Percentiles rank a stretch among this genome's conserved stretches.
phyloP scores from a whole-genome alignment of 352 stramenopile genomes.

The Phytophthora fragariaefolia region DNA sequence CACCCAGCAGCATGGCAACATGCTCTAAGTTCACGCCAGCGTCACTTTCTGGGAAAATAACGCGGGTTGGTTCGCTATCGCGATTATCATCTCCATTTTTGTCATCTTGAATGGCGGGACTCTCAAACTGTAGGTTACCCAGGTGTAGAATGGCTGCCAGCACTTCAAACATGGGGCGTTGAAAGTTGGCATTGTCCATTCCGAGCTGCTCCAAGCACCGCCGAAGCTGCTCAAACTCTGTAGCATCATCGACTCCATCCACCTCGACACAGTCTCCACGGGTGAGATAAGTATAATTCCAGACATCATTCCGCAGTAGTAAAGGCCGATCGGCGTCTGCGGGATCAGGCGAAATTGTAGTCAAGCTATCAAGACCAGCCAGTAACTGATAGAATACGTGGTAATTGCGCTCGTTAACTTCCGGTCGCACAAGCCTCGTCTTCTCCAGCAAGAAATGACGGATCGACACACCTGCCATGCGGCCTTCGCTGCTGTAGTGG shows the following conservation, averaged over 20 bases:
- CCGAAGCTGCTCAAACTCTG: conserved; percentile 75
- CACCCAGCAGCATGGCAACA: conserved; percentile 62
- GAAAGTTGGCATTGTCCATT: conserved; percentile 69
- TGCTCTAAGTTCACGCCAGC: conserved; percentile 63
- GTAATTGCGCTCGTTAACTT: conserved; percentile 82
- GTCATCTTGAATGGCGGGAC: conserved; percentile 10
- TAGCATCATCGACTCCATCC: conserved; percentile 72
- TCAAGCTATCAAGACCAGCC: conserved; percentile 48
- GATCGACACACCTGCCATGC: conserved; percentile 80
- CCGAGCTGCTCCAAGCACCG: conserved; percentile 70
- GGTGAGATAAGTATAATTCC: conserved; percentile 80
- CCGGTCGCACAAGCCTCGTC: conserved; percentile 70
- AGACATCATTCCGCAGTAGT: conserved; percentile 50
- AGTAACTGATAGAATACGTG: conserved; percentile 87
- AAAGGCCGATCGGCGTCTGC: conserved; percentile 32
- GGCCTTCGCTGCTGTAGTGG: conserved; percentile 74
- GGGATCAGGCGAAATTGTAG: conserved; percentile 14
- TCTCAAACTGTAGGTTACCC: conserved; percentile 73
- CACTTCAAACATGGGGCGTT: conserved; percentile 75
- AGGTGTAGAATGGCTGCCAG: conserved; percentile 76
- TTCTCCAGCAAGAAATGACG: conserved; percentile 86
- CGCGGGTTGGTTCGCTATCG: conserved; percentile 45
- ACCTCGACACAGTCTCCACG: conserved; percentile 80
- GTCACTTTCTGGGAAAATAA: conserved; percentile 62
- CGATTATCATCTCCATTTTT: conserved; percentile 15